Evolutionary conservation across 129 eudicot species (phyloP), one percentile per base, ranked within the genome.

Genomic region (Artemisia argyi): DNA sequence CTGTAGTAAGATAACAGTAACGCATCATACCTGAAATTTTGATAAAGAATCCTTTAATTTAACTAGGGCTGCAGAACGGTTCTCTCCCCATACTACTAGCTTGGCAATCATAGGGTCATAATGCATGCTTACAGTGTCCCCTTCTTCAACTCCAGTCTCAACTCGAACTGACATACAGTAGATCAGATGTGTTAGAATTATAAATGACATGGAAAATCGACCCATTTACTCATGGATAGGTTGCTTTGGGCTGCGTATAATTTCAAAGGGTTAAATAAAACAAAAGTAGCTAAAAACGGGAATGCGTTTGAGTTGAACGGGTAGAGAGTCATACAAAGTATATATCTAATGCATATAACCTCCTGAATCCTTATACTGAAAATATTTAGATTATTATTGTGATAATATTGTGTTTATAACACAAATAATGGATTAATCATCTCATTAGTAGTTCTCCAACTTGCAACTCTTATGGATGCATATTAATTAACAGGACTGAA

Each of bases 41-140:
- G 96, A 83, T 72, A 95, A 79, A 71, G 96, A 85, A 66, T 95
- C 94, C 87, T 83, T 95, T 85, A 95, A 59, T 79, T 88, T 95
- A 42, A 95, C 86, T 72, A 95, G 80, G 59, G 99, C 99, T 4
- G 94, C 83, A 79, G 75, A 39, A 39, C 99, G 96, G 32, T 83
- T 86, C 77, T 95, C 91, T 60, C 97, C 97, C 97, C 93, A 84
- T 24, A 95, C 97, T 39, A 95, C 97, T 75, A 95, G 99, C 77
- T 95, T 95, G 44, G 99, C 99, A 65, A 95, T 95, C 99, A 95
- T 95, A 59, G 99, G 99, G 85, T 95, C 99, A 71, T 95, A 95
- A 82, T 95, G 99, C 97, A 95, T 88, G 90, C 96, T 90, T 61
- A 95, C 99, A 52, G 86, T 61, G 71, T 95, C 99, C 55, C 97